Evolutionary conservation across 495 filamentous ascomycete genomes (phyloP), one percentile per base, ranked within the genome.

Genomic region (Tricharina praecox): DNA sequence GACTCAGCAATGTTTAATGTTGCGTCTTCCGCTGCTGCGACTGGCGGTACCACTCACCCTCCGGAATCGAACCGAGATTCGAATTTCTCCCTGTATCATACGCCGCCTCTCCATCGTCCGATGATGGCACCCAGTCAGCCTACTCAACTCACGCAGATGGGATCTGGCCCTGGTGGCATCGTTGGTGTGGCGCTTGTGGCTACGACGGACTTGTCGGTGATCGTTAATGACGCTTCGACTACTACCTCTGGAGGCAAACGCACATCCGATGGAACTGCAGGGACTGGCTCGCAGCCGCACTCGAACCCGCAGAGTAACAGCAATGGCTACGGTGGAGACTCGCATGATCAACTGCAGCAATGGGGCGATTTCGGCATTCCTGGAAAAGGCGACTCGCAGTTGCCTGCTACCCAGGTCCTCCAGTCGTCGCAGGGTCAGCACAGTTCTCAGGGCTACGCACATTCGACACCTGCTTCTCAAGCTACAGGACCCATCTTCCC

Each of bases 211-310:
- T 15, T 11, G 21, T 46, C 32, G 4, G 19, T 47, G 28, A 46
- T 58, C 30, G 15, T 47, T 24, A 59, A 58, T 39, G 49, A 59
- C 19, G 55, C 55, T 5, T 59, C 55, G 11, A 54, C 55, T 38
- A 59, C 55, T 4, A 50, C 50, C 5, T 58, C 54, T 2, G 46
- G 53, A 2, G 47, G 55, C 7, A 44, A 59, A 23, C 45, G 56
- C 20, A 59, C 56, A 10, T 55, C 55, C 20, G 56, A 59, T 50
- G 56, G 51, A 19, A 53, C 55, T 19, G 44, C 21, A 36, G 43
- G 47, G 24, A 24, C 46, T 9, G 57, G 57, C 30, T 57, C 54
- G 4, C 55, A 59, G n/a, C 48, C 33, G 15, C 45, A 46, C 32
- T 58, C 54, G 13, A 34, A 32, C 21, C 53, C 40, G 15, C 52